Conservation (phyloP, 768 basidiomycete genomes). For the Amanita polypyramis region DNA sequence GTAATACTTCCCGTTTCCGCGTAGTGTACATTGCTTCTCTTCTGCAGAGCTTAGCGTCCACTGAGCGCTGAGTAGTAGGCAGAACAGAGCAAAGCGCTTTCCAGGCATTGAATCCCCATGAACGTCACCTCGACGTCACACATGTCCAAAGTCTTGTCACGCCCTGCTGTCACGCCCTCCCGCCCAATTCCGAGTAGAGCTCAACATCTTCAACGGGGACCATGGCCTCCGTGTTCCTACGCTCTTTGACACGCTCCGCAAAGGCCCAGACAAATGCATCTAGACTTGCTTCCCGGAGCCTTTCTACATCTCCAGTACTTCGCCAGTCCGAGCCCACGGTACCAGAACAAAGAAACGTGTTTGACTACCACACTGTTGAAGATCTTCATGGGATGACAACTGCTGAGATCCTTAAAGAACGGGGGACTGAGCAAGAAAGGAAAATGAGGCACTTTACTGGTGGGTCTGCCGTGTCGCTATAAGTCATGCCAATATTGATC, state of each 20-base stretch:
- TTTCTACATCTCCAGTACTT: constrained; percentile 25
- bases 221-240: constrained; percentile 62
- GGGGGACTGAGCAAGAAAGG: constrained; percentile 56
- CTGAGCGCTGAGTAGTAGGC: constrained; percentile 8
- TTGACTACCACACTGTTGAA: constrained; percentile 70
- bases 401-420: constrained; percentile 71
- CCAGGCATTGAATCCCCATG: not conserved
- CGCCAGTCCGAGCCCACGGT: constrained; percentile 21
- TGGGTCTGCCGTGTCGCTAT: constrained; percentile 21
- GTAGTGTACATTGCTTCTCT: constrained; percentile 57
- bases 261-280: constrained; percentile 19
- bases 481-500: constrained; percentile 2
- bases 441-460: constrained; percentile 93
- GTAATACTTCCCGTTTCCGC: constrained; percentile 47
- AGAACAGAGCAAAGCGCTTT: constrained; percentile 3
- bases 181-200: constrained; percentile 26
- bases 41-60: constrained; percentile 14
- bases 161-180: constrained; percentile 17
- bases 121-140: constrained; percentile 14
- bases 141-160: constrained; percentile 6
- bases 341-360: constrained; percentile 33
- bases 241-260: constrained; percentile 44
- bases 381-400: constrained; percentile 77
- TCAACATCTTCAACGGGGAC: constrained; percentile 20
- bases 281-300: constrained; percentile 21